These are phyloP conservation scores for Cyclocybe cylindracea DNA, from an alignment of 768 basidiomycete species.

Conservation along the genomic window DNA sequence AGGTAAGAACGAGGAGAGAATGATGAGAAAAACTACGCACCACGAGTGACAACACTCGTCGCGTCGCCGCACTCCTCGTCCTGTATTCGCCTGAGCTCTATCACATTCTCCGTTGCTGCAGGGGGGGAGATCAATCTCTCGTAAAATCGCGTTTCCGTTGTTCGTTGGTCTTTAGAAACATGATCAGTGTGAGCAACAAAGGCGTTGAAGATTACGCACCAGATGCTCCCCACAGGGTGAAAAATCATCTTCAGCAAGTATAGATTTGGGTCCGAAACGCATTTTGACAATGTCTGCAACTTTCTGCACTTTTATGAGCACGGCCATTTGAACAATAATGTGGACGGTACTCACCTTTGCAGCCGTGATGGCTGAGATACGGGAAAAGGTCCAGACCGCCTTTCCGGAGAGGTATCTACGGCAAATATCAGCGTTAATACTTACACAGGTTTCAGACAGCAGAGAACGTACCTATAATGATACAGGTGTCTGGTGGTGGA, in stretches of 20 bases:
- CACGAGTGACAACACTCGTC: no score
- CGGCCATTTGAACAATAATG: slow-evolving; percentile 44
- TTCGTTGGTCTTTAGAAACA: no score
- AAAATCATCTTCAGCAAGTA: slow-evolving; percentile 96
- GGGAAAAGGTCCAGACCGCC: slow-evolving; percentile 90
- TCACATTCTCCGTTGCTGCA: no score
- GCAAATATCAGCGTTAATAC: neutral
- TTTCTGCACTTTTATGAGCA: slow-evolving; percentile 44
- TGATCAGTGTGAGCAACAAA: neutral
- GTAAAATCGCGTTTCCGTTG: no score
- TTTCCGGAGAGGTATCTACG: slow-evolving; percentile 88
- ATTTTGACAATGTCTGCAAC: slow-evolving; percentile 98
- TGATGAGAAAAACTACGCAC: no score
- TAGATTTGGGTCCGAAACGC: slow-evolving; percentile 95
- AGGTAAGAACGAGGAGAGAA: no score
- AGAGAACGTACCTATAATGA: slow-evolving; percentile 69
- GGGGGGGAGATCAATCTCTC: neutral
- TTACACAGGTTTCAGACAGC: slow-evolving; percentile 1
- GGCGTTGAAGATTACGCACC: slow-evolving; percentile 53
- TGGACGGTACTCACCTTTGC: slow-evolving; percentile 73
- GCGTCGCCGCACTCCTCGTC: no score
- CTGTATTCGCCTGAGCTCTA: no score
- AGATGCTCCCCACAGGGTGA: slow-evolving; percentile 96
- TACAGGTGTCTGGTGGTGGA: slow-evolving; percentile 64
- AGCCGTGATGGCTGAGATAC: slow-evolving; percentile 95